Conservation (phyloP, 78 protist genomes). For the Cyanophora paradoxa region DNA sequence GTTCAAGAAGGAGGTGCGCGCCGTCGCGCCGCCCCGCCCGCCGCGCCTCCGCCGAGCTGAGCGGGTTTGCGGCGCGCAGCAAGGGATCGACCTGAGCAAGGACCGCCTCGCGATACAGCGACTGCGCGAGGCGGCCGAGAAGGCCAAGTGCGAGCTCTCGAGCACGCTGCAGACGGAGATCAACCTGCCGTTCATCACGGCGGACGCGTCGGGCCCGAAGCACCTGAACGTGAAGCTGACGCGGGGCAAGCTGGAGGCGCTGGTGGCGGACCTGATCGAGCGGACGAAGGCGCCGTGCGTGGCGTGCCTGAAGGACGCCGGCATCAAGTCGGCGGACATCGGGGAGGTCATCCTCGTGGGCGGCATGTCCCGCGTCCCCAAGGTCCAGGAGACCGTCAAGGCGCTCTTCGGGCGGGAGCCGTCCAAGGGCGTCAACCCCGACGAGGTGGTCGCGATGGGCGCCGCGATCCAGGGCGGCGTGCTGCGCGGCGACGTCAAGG, state of each 20-base stretch:
- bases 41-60: no score
- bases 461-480: constrained; percentile 99
- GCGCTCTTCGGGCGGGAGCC: constrained; percentile 79
- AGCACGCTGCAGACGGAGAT: constrained; percentile 61
- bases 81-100: constrained; percentile 56
- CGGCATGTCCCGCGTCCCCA: constrained; percentile 96
- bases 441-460: constrained; percentile 99
- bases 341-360: constrained; percentile 95
- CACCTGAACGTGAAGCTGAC: constrained; percentile 80
- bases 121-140: constrained; percentile 96
- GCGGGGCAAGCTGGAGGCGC: constrained; percentile 75
- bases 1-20: constrained; percentile 74
- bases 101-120: constrained; percentile 92
- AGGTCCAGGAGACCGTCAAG: constrained; percentile 75
- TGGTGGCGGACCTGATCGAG: constrained; percentile 65
- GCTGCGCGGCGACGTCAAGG: constrained; percentile 78
- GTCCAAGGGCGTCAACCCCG: constrained; percentile 96
- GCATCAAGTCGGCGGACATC: constrained; percentile 65
- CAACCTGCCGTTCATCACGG: constrained; percentile 97
- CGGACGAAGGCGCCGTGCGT: constrained; percentile 85
- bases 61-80: no score
- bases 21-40: constrained; percentile 21
- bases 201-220: constrained; percentile 92
- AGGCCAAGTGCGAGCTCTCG: constrained; percentile 94
- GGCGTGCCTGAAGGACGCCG: constrained; percentile 89